Base-by-base conservation (phyloP, 2,329 filamentous ascomycete species). In the Chrysoporthe deuterocubensis region DNA sequence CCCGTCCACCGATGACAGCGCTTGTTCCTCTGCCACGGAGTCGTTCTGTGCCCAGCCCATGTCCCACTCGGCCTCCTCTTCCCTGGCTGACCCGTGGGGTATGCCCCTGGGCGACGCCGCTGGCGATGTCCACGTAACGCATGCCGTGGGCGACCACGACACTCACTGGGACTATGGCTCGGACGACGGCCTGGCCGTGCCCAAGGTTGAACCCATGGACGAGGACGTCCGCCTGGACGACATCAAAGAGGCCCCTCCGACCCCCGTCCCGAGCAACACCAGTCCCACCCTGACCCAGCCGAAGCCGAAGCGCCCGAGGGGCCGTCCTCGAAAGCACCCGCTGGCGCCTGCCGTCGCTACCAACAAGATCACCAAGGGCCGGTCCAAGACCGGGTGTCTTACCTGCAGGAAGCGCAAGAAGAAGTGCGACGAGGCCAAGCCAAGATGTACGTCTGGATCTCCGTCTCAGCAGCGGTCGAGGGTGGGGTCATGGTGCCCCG, bases 311-410 rank as follows among this genome's bases (percentile, higher is more conserved):
- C 84, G 90, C 74, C 90, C 90, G 73, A 87, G 94, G 74, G 94
- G 94, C 44, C 86, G 94, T 65, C 94, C 94, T 62, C 86, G 93
- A 78, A 97, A 97, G 81, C 89, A 94, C 73, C 91, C 92, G 50
- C 81, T 91, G 21, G 85, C 84, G 8, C 85, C 88, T 0, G 84
- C 86, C 46, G 75, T 82, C 18, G 80, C 83, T 21, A 80, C 88
- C 62, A 87, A 85, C 74, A 96, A 96, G 76, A 81, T 92, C 63
- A 89, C 92, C 67, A 96, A 96, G 77, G 92, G 92, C 26, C 82
- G 89, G 63, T 90, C 89, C 64, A 91, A 90, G 79, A 91, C 89
- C 1, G 89, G 89, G 2, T 91, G 87, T 71, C 87, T 90, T 64
- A 91, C 89, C 13, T 91, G 89, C 73, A 83, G 89, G 67, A 90